Conservation (phyloP, 208 protist genomes). For the Acanthamoeba lenticulata region DNA sequence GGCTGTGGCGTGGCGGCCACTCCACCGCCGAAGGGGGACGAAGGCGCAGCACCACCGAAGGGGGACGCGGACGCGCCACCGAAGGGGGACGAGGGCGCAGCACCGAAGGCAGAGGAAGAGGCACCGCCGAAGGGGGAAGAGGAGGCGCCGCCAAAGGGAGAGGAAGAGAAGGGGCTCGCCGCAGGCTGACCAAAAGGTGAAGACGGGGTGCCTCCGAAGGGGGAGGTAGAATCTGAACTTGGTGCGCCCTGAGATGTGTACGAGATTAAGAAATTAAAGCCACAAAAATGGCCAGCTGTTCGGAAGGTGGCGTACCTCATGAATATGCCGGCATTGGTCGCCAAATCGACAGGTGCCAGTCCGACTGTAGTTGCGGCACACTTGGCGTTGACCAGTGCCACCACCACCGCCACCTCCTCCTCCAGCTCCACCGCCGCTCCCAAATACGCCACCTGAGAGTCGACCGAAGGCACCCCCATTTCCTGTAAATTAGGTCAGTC, state of each 20-base stretch:
- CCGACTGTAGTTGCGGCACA: slow-evolving; percentile 5
- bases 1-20: not conserved
- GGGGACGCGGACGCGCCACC: not conserved
- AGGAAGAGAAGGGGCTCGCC: not conserved
- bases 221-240: not conserved
- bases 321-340: not conserved
- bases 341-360: not conserved
- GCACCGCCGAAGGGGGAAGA: not conserved
- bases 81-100: not conserved
- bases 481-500: not conserved
- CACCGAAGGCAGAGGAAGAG: slow-evolving; percentile 6
- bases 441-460: not conserved
- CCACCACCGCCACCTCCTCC: not conserved
- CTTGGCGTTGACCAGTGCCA: not conserved
- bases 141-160: not conserved
- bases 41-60: not conserved
- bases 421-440: not conserved
- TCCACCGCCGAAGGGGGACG: not conserved
- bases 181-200: not conserved
- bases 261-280: not conserved
- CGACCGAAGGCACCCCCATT: not conserved
- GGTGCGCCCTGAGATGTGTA: not conserved
- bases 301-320: no score
- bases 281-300: no score
- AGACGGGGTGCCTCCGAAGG: not conserved